phyloP scores from a whole-genome alignment of 257 asterid species.

The Nicotiana benthamiana region DNA sequence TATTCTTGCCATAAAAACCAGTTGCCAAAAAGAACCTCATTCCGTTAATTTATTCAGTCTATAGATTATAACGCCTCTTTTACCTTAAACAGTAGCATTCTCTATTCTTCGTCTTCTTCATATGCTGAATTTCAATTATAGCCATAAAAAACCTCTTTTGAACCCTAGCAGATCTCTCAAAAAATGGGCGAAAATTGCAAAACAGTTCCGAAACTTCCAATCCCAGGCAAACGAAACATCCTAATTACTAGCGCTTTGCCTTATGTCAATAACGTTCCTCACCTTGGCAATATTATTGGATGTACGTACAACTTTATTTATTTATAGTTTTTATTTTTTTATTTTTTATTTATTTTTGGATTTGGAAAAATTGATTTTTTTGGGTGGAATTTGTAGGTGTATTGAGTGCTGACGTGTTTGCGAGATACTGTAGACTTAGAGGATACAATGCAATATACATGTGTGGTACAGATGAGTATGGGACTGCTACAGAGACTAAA shows the following conservation, averaged over 20 bases:
- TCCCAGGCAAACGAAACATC: slow-evolving; percentile 69
- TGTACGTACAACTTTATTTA: slow-evolving; percentile 32
- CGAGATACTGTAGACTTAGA: slow-evolving; percentile 79
- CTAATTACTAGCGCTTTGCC: slow-evolving; percentile 93
- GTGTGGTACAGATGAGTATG: slow-evolving; percentile 98
- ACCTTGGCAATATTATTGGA: slow-evolving; percentile 96
- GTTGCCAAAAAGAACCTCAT: neutral
- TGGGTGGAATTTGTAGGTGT: slow-evolving; percentile 46
- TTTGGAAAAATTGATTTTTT: neutral
- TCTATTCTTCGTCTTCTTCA: neutral
- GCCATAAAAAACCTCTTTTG: neutral
- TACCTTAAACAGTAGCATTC: no score
- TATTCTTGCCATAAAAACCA: neutral
- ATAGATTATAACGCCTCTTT: neutral
- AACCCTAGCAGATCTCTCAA: neutral
- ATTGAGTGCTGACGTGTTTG: slow-evolving; percentile 93
- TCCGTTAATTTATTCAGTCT: neutral
- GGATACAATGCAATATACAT: slow-evolving; percentile 72
- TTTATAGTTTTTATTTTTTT: neutral
- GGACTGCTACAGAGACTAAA: slow-evolving; percentile 95
- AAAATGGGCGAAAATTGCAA: slow-evolving; percentile 31
- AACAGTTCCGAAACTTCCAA: slow-evolving; percentile 49
- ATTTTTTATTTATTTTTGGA: neutral
- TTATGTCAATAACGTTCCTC: slow-evolving; percentile 94
- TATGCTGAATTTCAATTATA: neutral